Base-by-base conservation (phyloP, 1,139 yeast species). In the Suhomyces anneliseae region DNA sequence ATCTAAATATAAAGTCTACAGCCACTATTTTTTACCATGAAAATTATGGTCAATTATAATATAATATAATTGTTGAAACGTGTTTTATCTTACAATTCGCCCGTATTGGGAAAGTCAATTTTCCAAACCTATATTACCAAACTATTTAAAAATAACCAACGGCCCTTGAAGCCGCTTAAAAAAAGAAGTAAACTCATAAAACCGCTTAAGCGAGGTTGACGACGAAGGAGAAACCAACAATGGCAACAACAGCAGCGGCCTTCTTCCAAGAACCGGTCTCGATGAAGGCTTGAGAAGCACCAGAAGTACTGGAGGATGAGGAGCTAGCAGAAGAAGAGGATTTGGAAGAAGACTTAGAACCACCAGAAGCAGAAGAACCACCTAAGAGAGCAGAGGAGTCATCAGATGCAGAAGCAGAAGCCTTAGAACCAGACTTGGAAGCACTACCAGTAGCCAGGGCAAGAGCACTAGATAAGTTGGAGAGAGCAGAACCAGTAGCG, bases 231-330 rank as follows among this genome's bases (percentile, higher is more conserved):
- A 64, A 51, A 39, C 76, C 78, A 48, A 74, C 64, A 45, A 74
- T 47, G 45, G 70, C 72, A 40, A 69, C 72, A 38, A 74, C 64
- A 24, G 68, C 69, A 44, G 64, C 63, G 34, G 74, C 66, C 59
- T 62, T 70, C 63, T 74, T 74, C 79, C 77, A 73, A 46, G 70
- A 63, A 34, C 69, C 66, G 32, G 61, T 37, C 27, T 62, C 64
- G 31, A 57, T 46, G 45, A 44, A 39, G 37, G 54, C 47, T 45
- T 45, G 33, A 31, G 45, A 47, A 40, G 53, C 53, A 34, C 52
- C 48, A 8, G 56, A 48, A 34, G 50, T 43, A 9, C 63, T 54
- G 3, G 58, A 36, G 12, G 52, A 37, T 8, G 59, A 46, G 7
- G 44, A 43, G 12, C 54, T 29, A 11, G 58, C 54, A 26, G 52